A percentile compares a stretch with the other conserved stretches of the same genome.
Evolutionary conservation across 139 green algal genomes (phyloP).

Genomic region (Desmodesmus armatus): DNA sequence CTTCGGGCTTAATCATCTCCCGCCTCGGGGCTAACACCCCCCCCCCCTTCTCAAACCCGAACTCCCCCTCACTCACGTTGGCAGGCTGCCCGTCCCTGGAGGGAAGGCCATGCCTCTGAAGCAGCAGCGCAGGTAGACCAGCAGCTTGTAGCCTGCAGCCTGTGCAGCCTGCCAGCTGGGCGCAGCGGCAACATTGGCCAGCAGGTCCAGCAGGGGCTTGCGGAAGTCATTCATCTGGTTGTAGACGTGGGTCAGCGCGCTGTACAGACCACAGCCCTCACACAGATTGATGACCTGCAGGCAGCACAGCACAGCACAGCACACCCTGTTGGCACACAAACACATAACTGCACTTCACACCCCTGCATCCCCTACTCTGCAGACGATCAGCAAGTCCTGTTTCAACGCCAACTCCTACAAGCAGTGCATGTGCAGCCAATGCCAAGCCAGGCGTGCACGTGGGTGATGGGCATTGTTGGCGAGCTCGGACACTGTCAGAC

Average conservation of each 20-base stretch:
- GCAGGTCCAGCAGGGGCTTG: slow-evolving; percentile 80
- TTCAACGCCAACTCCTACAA: no score
- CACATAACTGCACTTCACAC: neutral
- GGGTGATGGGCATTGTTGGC: no score
- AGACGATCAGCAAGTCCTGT: no score
- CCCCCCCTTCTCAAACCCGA: no score
- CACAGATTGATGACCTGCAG: slow-evolving; percentile 75
- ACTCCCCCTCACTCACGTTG: neutral
- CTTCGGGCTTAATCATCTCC: no score
- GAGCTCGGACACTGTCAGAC: no score
- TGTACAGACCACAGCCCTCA: slow-evolving; percentile 75
- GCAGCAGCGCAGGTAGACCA: slow-evolving; percentile 72
- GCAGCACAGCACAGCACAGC: neutral
- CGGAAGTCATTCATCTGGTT: slow-evolving; percentile 84
- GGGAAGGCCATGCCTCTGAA: slow-evolving; percentile 23
- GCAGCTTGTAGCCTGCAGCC: slow-evolving; percentile 70
- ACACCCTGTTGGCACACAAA: neutral
- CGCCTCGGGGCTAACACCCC: no score
- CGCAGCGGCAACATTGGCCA: slow-evolving; percentile 63
- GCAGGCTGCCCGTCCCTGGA: slow-evolving; percentile 17
- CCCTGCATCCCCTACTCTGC: no score
- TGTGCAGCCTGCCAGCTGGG: neutral
- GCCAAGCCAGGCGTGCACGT: no score
- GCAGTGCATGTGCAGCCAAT: no score
- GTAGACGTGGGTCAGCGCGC: slow-evolving; percentile 83